These are phyloP conservation scores for Aspergillus biplanus DNA, from an alignment of 495 filamentous ascomycete genomes.

Conservation along the genomic window DNA sequence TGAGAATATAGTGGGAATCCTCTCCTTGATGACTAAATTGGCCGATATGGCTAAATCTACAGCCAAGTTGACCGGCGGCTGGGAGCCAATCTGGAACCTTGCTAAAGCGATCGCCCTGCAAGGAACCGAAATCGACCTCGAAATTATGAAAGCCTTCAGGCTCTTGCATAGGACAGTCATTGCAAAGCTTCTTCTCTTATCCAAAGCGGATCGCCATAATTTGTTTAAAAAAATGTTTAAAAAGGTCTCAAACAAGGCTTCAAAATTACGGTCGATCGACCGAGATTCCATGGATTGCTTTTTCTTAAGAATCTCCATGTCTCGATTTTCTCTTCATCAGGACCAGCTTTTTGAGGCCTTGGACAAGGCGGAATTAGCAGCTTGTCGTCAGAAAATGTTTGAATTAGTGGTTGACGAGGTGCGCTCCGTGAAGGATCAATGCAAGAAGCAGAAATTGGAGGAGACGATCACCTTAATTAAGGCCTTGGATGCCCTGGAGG, in stretches of 20 bases:
- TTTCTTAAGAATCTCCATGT: slow-evolving; percentile 43
- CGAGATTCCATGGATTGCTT: slow-evolving; percentile 47
- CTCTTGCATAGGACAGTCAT: slow-evolving; percentile 42
- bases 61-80: slow-evolving; percentile 41
- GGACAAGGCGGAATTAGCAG: slow-evolving; percentile 37
- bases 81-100: slow-evolving; percentile 45
- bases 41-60: slow-evolving; percentile 48
- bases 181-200: slow-evolving; percentile 40
- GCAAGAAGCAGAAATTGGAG: slow-evolving; percentile 45
- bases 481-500: slow-evolving; percentile 48
- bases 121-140: slow-evolving; percentile 42
- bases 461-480: slow-evolving; percentile 48
- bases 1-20: slow-evolving; percentile 36
- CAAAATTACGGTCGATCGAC: slow-evolving; percentile 42
- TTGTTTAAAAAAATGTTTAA: slow-evolving; percentile 43
- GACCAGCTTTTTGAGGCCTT: slow-evolving; percentile 34
- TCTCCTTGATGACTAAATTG: slow-evolving; percentile 50
- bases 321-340: slow-evolving; percentile 44
- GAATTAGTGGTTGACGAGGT: slow-evolving; percentile 41
- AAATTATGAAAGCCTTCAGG: slow-evolving; percentile 48
- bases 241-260: slow-evolving; percentile 37
- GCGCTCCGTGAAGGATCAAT: slow-evolving; percentile 45
- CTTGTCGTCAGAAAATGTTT: slow-evolving; percentile 42
- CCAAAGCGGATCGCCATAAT: slow-evolving; percentile 39
- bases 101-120: slow-evolving; percentile 41